Percentiles rank a stretch among this genome's conserved stretches.
Conservation (phyloP, 2,329 filamentous ascomycete genomes). For the Nothophoma quercina region DNA sequence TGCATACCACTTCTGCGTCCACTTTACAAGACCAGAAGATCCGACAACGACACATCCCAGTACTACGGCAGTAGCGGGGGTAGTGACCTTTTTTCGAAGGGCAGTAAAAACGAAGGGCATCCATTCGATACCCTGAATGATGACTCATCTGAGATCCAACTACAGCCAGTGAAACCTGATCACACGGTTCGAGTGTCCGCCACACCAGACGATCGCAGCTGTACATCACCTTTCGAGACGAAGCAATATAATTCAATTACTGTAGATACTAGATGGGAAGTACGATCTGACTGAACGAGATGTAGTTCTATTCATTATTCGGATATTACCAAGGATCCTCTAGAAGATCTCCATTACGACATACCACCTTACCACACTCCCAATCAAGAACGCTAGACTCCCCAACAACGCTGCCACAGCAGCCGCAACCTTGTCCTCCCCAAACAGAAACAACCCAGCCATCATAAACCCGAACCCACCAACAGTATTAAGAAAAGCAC, state of each 20-base stretch:
- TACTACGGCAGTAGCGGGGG: neutral
- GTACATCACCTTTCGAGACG: neutral
- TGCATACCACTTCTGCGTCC: slow-evolving; percentile 31
- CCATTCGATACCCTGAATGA: neutral
- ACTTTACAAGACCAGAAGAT: slow-evolving; percentile 1
- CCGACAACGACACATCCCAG: neutral
- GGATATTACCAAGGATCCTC: too few relatives aligned
- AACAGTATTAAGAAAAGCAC: slow-evolving; percentile 33
- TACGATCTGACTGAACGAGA: neutral
- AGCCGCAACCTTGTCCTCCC: slow-evolving; percentile 17
- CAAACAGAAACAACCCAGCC: slow-evolving; percentile 34
- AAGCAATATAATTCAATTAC: neutral
- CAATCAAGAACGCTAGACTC: slow-evolving; percentile 38
- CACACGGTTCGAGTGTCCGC: neutral
- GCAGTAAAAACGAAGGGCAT: neutral
- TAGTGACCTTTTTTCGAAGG: neutral
- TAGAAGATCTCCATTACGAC: slow-evolving; percentile 34
- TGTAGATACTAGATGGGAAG: neutral
- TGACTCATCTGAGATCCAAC: neutral
- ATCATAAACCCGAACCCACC: slow-evolving; percentile 42
- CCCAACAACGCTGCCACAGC: slow-evolving; percentile 32
- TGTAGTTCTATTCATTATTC: neutral
- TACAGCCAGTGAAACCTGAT: neutral
- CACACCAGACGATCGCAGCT: neutral
- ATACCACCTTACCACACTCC: slow-evolving; percentile 36